Percentiles rank a stretch among this genome's conserved stretches.
These are phyloP conservation scores for Tulasnella calospora DNA, from an alignment of 768 basidiomycete species.

Conservation along the genomic window DNA sequence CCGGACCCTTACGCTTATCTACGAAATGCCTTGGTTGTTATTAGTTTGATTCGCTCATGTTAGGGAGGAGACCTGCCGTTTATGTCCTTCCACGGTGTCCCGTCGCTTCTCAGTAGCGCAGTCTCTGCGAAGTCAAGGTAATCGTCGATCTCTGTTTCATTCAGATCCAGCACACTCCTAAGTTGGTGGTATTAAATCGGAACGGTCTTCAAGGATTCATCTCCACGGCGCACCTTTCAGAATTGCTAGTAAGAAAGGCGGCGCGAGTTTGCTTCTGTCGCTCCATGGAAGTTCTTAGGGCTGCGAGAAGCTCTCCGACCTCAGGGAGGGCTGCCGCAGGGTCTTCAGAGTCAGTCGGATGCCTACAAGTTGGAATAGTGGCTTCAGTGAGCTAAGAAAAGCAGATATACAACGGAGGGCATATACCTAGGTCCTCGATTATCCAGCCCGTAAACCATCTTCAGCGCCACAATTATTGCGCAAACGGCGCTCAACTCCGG, in stretches of 20 bases:
- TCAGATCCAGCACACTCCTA: slow-evolving; percentile 55
- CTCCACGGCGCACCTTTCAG: slow-evolving; percentile 42
- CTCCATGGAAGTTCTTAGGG: slow-evolving; percentile 38
- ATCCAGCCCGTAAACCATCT: slow-evolving; percentile 82
- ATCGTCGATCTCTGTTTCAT: slow-evolving; percentile 51
- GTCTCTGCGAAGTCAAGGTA: slow-evolving; percentile 63
- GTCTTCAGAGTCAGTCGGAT: slow-evolving; percentile 43
- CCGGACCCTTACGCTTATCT: background rate
- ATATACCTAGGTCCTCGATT: slow-evolving; percentile 40
- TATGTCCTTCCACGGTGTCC: slow-evolving; percentile 32
- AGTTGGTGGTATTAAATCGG: background rate
- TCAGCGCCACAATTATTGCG: slow-evolving; percentile 63
- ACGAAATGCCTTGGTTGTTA: background rate
- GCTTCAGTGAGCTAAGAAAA: slow-evolving; percentile 37
- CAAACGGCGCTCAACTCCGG: slow-evolving; percentile 62
- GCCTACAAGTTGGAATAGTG: slow-evolving; percentile 29
- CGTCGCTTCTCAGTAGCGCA: slow-evolving; percentile 42
- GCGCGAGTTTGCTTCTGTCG: slow-evolving; percentile 36
- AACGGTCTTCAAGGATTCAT: slow-evolving; percentile 26
- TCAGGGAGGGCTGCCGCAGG: slow-evolving; percentile 57
- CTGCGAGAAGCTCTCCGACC: slow-evolving; percentile 46
- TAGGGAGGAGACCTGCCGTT: slow-evolving; percentile 19
- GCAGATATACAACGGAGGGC: slow-evolving; percentile 32
- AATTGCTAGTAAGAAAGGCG: slow-evolving; percentile 44
- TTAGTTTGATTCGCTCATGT: background rate